Evolutionary conservation across 2,329 filamentous ascomycete genomes (phyloP), one percentile per base, ranked within the genome.

Genomic region (Ceratocystis cacaofunesta): DNA sequence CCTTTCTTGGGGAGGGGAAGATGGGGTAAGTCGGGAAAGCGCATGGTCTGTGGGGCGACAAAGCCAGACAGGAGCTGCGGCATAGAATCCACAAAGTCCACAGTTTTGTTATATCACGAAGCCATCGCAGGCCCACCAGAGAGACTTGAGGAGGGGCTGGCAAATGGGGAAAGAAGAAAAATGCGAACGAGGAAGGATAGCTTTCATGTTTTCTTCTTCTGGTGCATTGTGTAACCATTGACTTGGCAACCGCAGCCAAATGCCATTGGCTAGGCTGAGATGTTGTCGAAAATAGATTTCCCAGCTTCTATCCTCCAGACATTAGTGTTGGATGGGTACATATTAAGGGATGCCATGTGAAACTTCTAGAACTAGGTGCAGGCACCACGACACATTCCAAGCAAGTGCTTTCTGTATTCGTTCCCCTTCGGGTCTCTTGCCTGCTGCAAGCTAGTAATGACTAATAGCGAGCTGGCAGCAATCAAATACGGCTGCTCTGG

Each of bases 21-120:
- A 58, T 36, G 55, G 55, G 25, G 55, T 36, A 58, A 58, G 28
- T 58, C 55, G 55, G 55, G 55, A 58, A 58, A 58, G 28, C 19
- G 55, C 55, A 58, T 58, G 28, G 12, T 30, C 32, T 58, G 55
- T 58, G 55, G 55, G 55, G 55, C 28, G 4, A n/a, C 12, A 36
- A 30, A n/a, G 19, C 55, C 55, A 17, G 55, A 32, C 25, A 19
- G 55, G 55, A 36, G 25, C 28, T 19, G 12, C 28, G 55, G 55
- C 55, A 58, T 58, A 32, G 15, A 19, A 36, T 30, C 55, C 30
- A 30, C 25, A 12, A 30, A 58, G 48, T 15, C 8, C 48, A 52
- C 22, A 25, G 19, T 50, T 25, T 50, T 22, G 19, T 15, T 6
- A 25, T 50, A 50, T 50, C 8, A 10, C 22, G 12, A 52, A 52